Evolutionary conservation across 208 protist species (phyloP).

Genomic region (Lotmaria passim): DNA sequence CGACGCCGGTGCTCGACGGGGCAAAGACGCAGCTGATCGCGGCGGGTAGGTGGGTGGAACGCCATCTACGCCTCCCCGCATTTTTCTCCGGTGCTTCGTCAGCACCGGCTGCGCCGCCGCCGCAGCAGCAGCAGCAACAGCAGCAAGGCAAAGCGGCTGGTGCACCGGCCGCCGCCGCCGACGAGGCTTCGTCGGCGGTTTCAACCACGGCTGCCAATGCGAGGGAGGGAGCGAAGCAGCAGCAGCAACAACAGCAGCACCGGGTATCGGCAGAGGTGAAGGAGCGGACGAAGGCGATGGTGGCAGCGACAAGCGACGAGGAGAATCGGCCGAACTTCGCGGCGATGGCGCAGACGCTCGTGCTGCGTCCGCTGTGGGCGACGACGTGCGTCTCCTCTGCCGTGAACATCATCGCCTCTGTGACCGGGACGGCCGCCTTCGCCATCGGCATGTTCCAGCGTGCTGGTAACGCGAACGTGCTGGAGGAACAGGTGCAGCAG

Average conservation of each 20-base stretch:
- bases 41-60: conserved; percentile 13
- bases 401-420: conserved; percentile 36
- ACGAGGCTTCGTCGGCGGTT: too few species aligned
- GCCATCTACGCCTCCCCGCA: conserved; percentile 6
- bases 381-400: conserved; percentile 29
- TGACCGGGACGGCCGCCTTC: conserved; percentile 46
- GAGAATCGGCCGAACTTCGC: conserved; percentile 33
- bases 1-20: neutral
- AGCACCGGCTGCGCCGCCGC: too few species aligned
- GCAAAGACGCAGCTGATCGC: conserved; percentile 12
- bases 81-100: neutral
- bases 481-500: conserved; percentile 62
- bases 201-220: neutral
- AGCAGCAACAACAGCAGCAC: neutral
- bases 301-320: neutral
- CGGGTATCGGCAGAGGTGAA: neutral
- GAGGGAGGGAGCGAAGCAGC: neutral
- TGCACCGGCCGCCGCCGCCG: too few species aligned
- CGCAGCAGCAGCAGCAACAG: neutral
- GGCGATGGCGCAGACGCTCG: conserved; percentile 38
- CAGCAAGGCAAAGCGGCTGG: neutral
- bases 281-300: neutral
- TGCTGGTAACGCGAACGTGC: conserved; percentile 63
- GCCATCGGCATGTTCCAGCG: conserved; percentile 76
- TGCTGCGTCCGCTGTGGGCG: conserved; percentile 36